Percentiles rank a stretch among this genome's conserved stretches.
phyloP scores from a whole-genome alignment of 768 basidiomycete species.

The Serendipita sp. region DNA sequence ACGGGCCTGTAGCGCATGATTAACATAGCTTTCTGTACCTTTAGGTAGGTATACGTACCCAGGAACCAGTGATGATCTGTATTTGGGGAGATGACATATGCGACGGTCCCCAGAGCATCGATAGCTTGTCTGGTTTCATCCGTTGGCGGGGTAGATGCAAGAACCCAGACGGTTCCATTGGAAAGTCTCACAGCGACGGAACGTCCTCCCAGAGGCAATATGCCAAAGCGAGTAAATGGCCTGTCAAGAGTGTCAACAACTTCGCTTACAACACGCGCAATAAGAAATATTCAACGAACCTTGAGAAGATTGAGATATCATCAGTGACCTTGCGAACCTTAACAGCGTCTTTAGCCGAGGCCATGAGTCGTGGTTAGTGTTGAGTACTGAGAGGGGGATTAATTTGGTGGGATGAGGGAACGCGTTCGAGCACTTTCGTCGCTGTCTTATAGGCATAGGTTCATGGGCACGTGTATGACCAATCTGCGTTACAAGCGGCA shows the following conservation, averaged over 20 bases:
- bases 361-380: background rate
- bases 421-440: too few species aligned
- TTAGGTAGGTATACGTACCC: conserved; percentile 27
- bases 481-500: too few species aligned
- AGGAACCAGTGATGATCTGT: conserved; percentile 44
- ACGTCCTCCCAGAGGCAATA: conserved; percentile 66
- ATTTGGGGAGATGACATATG: conserved; percentile 29
- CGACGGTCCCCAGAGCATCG: conserved; percentile 49
- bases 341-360: background rate
- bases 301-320: conserved; percentile 23
- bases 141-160: conserved; percentile 64
- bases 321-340: conserved; percentile 15
- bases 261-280: background rate
- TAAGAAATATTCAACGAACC: conserved; percentile 10
- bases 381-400: background rate
- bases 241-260: background rate
- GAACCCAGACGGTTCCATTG: conserved; percentile 58
- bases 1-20: conserved; percentile 10
- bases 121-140: conserved; percentile 46
- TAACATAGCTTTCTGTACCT: background rate
- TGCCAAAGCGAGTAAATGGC: conserved; percentile 47
- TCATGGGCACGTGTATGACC: too few species aligned
- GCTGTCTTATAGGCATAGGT: too few species aligned
- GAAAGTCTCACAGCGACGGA: conserved; percentile 63
- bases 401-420: too few species aligned